Base-by-base conservation (phyloP, 441 rosid species). In the Lepidium campestre region DNA sequence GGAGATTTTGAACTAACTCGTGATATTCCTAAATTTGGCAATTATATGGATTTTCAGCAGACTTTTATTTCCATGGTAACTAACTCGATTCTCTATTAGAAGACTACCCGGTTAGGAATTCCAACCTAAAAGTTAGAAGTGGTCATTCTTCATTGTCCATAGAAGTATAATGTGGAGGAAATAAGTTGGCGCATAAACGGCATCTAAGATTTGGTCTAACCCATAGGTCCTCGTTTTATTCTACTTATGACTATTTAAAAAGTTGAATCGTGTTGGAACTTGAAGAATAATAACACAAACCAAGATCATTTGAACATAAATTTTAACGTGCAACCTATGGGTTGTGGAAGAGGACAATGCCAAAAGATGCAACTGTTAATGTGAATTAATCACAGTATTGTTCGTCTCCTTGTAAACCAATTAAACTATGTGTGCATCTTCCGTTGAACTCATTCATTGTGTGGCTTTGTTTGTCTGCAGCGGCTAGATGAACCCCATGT, bases 31-130 rank as follows among this genome's bases (percentile, higher is more conserved):
- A 64, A 73, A 37, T 67, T 72, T 47, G 62, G 61, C 72, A 53
- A 77, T 35, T 58, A 68, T 29, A 59, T 82, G 85, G 85, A 72
- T 34, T 88, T 84, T 68, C 94, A 87, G 66, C 83, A 65, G 32
- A 59, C 83, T 32, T 86, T 77, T 62, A 70, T 87, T 61, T 83
- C 86, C 35, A 84, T 93, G 98, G 98, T 91, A 87, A 75, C 39
- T 14, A 19, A 27, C 12, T 32, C 34, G 7, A 14, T 62, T 57
- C 50, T 20, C 10, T 52, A n/a, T n/a, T n/a, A n/a, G n/a, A n/a
- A 3, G 41, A 48, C 23, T 4, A 25, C 41, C 13, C 31, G 10
- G 59, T 40, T 18, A 10, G 19, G 9, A 4, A 17, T 15, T 59
- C 14, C 7, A 8, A 6, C 4, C 7, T 50, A 15, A 39, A 10